Evolutionary conservation across 805 yeast genomes (phyloP).

Genomic region (Naumovozyma baii): DNA sequence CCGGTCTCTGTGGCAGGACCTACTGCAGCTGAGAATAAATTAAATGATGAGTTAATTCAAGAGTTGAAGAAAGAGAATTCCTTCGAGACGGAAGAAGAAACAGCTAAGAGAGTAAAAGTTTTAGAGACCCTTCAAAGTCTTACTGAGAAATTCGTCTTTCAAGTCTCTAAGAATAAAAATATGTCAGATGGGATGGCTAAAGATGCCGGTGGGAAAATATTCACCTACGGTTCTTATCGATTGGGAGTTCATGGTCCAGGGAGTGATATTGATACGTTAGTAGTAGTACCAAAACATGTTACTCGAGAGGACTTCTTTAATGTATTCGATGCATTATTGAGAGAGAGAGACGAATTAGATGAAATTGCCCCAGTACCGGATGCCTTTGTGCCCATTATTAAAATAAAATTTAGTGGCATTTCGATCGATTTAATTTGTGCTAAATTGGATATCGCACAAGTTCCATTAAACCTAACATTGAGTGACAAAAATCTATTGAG

Average conservation of each 20-base stretch:
- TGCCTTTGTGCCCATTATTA: slow-evolving; percentile 95
- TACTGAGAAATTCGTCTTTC: slow-evolving; percentile 72
- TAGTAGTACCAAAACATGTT: slow-evolving; percentile 96
- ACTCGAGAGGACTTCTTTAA: slow-evolving; percentile 81
- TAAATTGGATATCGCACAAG: slow-evolving; percentile 68
- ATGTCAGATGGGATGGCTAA: slow-evolving; percentile 96
- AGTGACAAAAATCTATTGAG: slow-evolving; percentile 77
- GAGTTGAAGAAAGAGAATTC: slow-evolving; percentile 79
- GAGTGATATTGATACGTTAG: slow-evolving; percentile 90
- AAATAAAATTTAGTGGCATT: slow-evolving; percentile 80
- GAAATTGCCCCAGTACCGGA: slow-evolving; percentile 92
- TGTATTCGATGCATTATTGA: slow-evolving; percentile 61
- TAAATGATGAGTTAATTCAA: slow-evolving; percentile 67
- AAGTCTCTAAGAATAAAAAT: slow-evolving; percentile 69
- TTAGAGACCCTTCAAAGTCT: slow-evolving; percentile 61
- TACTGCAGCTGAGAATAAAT: slow-evolving; percentile 61
- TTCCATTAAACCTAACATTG: slow-evolving; percentile 64
- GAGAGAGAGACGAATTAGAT: slow-evolving; percentile 70
- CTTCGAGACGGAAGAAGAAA: slow-evolving; percentile 79
- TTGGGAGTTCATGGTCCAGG: slow-evolving; percentile 98
- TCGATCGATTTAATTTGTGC: slow-evolving; percentile 89
- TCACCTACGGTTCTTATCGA: slow-evolving; percentile 89
- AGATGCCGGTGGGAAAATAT: slow-evolving; percentile 97
- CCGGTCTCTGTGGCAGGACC: slow-evolving; percentile 86
- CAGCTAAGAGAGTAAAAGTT: slow-evolving; percentile 70